Base-by-base conservation (phyloP, 352 stramenopile genomes). In the Thalassiosira hispida region DNA sequence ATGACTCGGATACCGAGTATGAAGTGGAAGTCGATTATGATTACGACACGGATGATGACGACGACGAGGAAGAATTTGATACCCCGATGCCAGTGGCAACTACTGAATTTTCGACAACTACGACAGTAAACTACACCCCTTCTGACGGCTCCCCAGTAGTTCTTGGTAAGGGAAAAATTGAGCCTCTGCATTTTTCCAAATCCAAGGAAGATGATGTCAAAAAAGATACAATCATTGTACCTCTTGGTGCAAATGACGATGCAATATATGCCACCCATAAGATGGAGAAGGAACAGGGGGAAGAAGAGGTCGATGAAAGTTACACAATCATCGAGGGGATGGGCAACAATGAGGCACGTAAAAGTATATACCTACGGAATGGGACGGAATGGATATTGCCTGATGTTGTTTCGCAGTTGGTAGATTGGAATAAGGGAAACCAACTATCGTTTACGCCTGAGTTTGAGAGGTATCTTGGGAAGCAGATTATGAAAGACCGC, bases 361-460 rank as follows among this genome's bases (percentile, higher is more conserved):
- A 22, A 18, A 62, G 70, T 33, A 75, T 81, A 9, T 81, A 81
- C 16, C 20, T 81, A 18, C 55, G 73, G n/a, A 81, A 81, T 64
- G 25, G 35, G 16, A 11, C 18, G 7, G 73, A 81, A 60, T 81
- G 73, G 73, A 46, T 52, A 31, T 46, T 81, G 16, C 63, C 73
- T 25, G 73, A 81, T 57, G 35, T 81, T 46, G 56, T 81, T 0
- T n/a, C 33, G 25, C 62, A 75, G 29, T 59, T 81, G 35, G 63
- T 75, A 68, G 46, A 75, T 38, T 81, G 73, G 73, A 81, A 81
- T 38, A 74, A 70, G 56, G 73, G 73, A n/a, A 64, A 51, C 6
- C 7, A 40, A 33, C 29, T 74, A 14, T 64, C 38, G 51, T 81
- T 81, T 11, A 66, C 73, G 16, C 47, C 73, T 25, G 40, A 67